phyloP scores from a whole-genome alignment of 176 grass and related monocot genomes.

The Zoysia pacifica region DNA sequence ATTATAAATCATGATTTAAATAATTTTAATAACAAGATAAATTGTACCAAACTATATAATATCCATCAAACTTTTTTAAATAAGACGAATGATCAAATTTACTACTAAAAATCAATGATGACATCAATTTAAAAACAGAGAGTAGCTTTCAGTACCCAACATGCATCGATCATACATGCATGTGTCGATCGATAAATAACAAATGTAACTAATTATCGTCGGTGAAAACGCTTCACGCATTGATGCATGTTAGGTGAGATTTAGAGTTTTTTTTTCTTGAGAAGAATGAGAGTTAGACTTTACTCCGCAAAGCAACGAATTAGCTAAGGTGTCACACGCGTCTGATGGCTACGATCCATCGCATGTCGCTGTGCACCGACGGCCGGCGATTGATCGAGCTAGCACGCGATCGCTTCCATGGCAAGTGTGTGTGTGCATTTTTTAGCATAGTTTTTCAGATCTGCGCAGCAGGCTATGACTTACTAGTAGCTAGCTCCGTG shows the following conservation, averaged over 20 bases:
- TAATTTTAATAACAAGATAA: no score
- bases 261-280: no score
- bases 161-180: no score
- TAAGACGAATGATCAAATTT: no score
- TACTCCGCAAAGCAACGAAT: slow-evolving; percentile 43
- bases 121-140: no score
- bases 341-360: slow-evolving; percentile 44
- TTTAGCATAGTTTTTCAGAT: neutral
- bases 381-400: neutral
- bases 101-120: no score
- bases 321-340: slow-evolving; percentile 47
- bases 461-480: neutral
- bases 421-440: slow-evolving; percentile 23
- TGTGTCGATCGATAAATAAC: neutral
- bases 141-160: no score
- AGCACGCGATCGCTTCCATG: slow-evolving; percentile 26
- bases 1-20: no score
- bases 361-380: slow-evolving; percentile 46
- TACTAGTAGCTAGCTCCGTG: no score
- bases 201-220: slow-evolving; percentile 27
- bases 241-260: no score
- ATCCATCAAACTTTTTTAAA: no score
- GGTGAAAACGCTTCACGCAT: slow-evolving; percentile 27
- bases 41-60: no score
- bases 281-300: slow-evolving; percentile 55